These are phyloP conservation scores for Striga hermonthica DNA, from an alignment of 305 asterid genomes.

Conservation along the genomic window DNA sequence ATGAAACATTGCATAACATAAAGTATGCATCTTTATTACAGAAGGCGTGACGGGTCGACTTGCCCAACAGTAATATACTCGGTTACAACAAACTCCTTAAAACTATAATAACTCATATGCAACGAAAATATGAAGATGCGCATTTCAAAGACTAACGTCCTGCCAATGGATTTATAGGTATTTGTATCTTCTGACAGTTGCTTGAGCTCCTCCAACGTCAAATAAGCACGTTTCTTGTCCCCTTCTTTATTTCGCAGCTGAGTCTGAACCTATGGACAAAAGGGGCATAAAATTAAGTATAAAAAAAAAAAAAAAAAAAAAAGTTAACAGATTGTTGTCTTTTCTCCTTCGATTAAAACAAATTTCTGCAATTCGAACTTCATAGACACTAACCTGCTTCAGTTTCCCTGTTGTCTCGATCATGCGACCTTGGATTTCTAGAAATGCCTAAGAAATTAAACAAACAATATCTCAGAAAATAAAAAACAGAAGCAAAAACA, in stretches of 20 bases:
- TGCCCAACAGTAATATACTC: no score
- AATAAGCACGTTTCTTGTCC: slow-evolving; percentile 91
- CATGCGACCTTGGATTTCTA: slow-evolving; percentile 79
- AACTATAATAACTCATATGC: no score
- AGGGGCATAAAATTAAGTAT: no score
- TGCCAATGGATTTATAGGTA: slow-evolving; percentile 86
- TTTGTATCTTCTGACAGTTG: slow-evolving; percentile 74
- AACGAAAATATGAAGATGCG: background rate
- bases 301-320: background rate
- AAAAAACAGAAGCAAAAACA: background rate
- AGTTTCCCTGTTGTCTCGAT: slow-evolving; percentile 66
- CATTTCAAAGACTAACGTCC: slow-evolving; percentile 61
- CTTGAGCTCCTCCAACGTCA: slow-evolving; percentile 86
- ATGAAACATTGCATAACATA: no score
- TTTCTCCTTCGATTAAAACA: background rate
- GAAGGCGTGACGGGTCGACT: no score
- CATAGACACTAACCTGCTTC: slow-evolving; percentile 53
- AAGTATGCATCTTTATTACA: no score
- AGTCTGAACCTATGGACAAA: slow-evolving; percentile 59
- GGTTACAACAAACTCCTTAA: no score
- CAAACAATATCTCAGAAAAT: slow-evolving; percentile 30
- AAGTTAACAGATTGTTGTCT: slow-evolving; percentile 1
- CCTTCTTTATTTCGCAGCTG: slow-evolving; percentile 85
- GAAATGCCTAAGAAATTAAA: slow-evolving; percentile 48
- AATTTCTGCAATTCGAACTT: background rate